phyloP scores from a whole-genome alignment of 2,329 filamentous ascomycete species.

The Epichloe coenophiala region DNA sequence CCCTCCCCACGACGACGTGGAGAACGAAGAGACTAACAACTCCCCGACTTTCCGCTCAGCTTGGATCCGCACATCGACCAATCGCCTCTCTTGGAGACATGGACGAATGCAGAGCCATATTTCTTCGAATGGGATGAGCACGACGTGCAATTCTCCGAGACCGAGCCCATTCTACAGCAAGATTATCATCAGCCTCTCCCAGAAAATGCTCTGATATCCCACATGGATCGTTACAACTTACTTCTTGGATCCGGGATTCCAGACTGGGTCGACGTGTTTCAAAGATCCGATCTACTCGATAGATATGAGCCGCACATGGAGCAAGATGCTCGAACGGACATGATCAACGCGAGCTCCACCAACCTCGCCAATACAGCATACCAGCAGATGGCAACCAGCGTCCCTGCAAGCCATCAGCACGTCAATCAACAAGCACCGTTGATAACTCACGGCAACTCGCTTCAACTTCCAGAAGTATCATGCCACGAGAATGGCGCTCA shows the following conservation, averaged over 20 bases:
- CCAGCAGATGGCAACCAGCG: neutral
- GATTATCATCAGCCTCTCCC: neutral
- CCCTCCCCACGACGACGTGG: conserved; percentile 2
- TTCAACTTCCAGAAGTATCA: neutral
- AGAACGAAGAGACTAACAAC: conserved; percentile 3
- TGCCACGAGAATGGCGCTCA: neutral
- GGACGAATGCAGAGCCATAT: neutral
- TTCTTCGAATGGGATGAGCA: neutral
- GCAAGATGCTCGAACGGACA: neutral
- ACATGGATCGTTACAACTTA: neutral
- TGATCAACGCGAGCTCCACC: neutral
- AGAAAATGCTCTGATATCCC: neutral
- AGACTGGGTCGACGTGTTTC: neutral
- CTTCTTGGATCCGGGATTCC: neutral
- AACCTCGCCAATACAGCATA: neutral
- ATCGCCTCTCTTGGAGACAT: neutral
- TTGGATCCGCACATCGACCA: neutral
- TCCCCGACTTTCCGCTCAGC: neutral
- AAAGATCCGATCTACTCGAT: neutral
- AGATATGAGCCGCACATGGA: neutral
- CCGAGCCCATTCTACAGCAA: neutral
- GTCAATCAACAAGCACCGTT: neutral
- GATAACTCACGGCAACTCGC: neutral
- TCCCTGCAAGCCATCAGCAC: neutral
- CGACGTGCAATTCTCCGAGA: neutral